Evolutionary conservation across 1,139 yeast species (phyloP).

Genomic region (Eremothecium gossypii): DNA sequence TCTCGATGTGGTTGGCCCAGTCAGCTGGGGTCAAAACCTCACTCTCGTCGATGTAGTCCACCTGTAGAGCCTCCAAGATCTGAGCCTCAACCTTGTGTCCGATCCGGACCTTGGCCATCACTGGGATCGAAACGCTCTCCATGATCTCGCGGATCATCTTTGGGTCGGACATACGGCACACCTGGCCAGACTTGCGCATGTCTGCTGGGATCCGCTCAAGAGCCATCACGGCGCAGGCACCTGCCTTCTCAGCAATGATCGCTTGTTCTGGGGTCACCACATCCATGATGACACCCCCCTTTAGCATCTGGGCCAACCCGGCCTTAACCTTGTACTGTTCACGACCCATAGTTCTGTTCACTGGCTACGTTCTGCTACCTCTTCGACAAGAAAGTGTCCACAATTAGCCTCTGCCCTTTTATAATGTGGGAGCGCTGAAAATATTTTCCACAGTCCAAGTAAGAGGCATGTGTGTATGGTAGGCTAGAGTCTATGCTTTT

Average conservation of each 20-base stretch:
- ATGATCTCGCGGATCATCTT: slow-evolving; percentile 69
- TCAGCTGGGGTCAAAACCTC: slow-evolving; percentile 83
- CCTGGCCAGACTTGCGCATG: slow-evolving; percentile 75
- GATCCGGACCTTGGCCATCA: slow-evolving; percentile 83
- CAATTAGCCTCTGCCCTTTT: too few relatives aligned
- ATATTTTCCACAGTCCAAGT: too few relatives aligned
- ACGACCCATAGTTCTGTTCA: not conserved
- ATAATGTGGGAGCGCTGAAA: too few relatives aligned
- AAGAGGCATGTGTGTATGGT: too few relatives aligned
- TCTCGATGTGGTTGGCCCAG: slow-evolving; percentile 55
- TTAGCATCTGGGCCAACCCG: slow-evolving; percentile 83
- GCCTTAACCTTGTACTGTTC: slow-evolving; percentile 53
- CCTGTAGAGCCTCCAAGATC: slow-evolving; percentile 60
- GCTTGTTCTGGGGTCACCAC: slow-evolving; percentile 55
- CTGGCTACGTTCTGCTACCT: not conserved
- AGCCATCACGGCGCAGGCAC: slow-evolving; percentile 91
- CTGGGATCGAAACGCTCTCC: slow-evolving; percentile 60
- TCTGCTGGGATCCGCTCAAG: slow-evolving; percentile 82
- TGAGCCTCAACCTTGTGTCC: slow-evolving; percentile 85
- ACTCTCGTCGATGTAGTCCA: slow-evolving; percentile 79
- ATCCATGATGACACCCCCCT: slow-evolving; percentile 65
- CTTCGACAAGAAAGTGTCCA: too few relatives aligned
- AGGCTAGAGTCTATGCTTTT: too few relatives aligned
- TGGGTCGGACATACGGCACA: slow-evolving; percentile 85
- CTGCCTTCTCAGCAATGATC: slow-evolving; percentile 68